phyloP scores from a whole-genome alignment of 805 yeast genomes.

The Ogataea salicorniae region DNA sequence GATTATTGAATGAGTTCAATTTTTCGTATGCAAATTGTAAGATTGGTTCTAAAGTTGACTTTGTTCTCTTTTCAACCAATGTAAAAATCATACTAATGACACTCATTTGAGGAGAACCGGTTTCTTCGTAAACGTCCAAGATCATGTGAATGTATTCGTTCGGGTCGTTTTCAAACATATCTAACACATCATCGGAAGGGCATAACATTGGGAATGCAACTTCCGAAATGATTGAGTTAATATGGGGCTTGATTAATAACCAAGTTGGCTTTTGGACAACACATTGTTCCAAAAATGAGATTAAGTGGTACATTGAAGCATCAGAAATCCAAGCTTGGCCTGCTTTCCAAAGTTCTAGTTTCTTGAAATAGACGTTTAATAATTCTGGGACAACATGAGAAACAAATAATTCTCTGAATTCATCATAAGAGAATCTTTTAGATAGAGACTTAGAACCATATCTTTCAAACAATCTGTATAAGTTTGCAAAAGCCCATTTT shows the following conservation, averaged over 20 bases:
- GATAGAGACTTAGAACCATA: slow-evolving; percentile 52
- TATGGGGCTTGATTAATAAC: slow-evolving; percentile 65
- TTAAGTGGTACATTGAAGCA: slow-evolving; percentile 57
- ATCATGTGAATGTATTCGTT: slow-evolving; percentile 81
- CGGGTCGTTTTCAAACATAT: slow-evolving; percentile 82
- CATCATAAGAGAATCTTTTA: slow-evolving; percentile 49
- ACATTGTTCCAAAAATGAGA: slow-evolving; percentile 59
- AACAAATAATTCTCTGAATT: slow-evolving; percentile 52
- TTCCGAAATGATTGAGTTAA: slow-evolving; percentile 58
- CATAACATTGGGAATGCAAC: slow-evolving; percentile 76
- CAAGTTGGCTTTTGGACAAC: slow-evolving; percentile 59
- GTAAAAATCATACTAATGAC: slow-evolving; percentile 70
- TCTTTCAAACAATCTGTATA: slow-evolving; percentile 64
- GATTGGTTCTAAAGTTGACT: slow-evolving; percentile 54
- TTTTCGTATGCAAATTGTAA: slow-evolving; percentile 53
- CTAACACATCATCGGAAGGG: slow-evolving; percentile 67
- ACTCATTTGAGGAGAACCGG: slow-evolving; percentile 68
- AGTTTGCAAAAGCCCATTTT: slow-evolving; percentile 86
- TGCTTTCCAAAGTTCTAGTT: slow-evolving; percentile 70
- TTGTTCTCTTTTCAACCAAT: slow-evolving; percentile 62
- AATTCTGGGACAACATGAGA: slow-evolving; percentile 68
- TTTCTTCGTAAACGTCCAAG: slow-evolving; percentile 59
- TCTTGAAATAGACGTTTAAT: slow-evolving; percentile 54
- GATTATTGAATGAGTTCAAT: slow-evolving; percentile 35
- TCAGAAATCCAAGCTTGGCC: slow-evolving; percentile 64